phyloP scores from a whole-genome alignment of 1,139 yeast genomes.

The Lizanozyma gosingica region DNA sequence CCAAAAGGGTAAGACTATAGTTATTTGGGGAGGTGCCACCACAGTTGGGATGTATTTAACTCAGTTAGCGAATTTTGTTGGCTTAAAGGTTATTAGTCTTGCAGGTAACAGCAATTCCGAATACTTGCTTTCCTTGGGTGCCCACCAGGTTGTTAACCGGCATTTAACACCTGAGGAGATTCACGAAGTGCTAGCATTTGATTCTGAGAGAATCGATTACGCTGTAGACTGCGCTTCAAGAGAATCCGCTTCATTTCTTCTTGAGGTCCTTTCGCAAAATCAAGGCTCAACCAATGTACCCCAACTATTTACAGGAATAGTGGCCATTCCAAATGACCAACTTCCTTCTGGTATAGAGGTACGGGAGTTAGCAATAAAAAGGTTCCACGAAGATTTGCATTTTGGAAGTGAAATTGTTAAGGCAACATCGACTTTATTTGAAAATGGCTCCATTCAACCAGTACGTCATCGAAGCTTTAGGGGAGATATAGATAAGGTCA shows the following conservation, averaged over 20 bases:
- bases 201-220: slow-evolving; percentile 15
- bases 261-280: slow-evolving; percentile 15
- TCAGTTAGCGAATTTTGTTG: slow-evolving; percentile 33
- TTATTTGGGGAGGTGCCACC: slow-evolving; percentile 44
- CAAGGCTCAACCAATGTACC: slow-evolving; percentile 1
- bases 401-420: slow-evolving; percentile 27
- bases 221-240: slow-evolving; percentile 40
- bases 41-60: slow-evolving; percentile 34
- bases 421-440: slow-evolving; percentile 21
- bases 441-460: slow-evolving; percentile 17
- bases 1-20: slow-evolving; percentile 11
- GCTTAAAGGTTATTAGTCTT: slow-evolving; percentile 30
- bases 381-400: slow-evolving; percentile 33
- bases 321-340: slow-evolving; percentile 21
- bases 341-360: slow-evolving; percentile 16
- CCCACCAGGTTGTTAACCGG: slow-evolving; percentile 31
- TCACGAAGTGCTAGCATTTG: slow-evolving; percentile 8
- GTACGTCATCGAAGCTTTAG: slow-evolving; percentile 24
- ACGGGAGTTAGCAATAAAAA: slow-evolving; percentile 27
- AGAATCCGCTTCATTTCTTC: slow-evolving; percentile 24
- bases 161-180: slow-evolving; percentile 17
- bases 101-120: slow-evolving; percentile 25
- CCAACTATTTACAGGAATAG: slow-evolving; percentile 28
- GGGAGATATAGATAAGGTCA: slow-evolving; percentile 25
- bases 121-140: slow-evolving; percentile 27